Percentiles rank a stretch among this genome's conserved stretches.
Evolutionary conservation across 1,284 basidiomycete genomes (phyloP).

Genomic region (Cryptococcus floricola): DNA sequence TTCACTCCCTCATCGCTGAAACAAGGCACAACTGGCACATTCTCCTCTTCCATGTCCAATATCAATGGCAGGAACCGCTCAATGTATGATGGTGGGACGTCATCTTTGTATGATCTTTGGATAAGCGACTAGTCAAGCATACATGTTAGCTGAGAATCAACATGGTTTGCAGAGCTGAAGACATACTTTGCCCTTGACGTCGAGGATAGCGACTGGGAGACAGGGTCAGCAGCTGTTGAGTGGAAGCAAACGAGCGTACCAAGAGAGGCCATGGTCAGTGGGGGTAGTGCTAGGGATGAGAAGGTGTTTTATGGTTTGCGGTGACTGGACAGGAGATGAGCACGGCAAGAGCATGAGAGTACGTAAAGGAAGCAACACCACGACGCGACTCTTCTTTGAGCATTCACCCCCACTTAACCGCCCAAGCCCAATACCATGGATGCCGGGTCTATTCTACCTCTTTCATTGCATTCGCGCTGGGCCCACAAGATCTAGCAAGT

Average conservation of each 20-base stretch:
- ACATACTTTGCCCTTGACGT: constrained; percentile 79
- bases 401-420: neutral
- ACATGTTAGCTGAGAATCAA: neutral
- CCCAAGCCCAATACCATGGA: neutral
- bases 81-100: constrained; percentile 81
- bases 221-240: neutral
- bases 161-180: neutral
- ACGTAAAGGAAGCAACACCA: neutral
- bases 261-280: constrained; percentile 33
- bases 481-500: too few relatives aligned
- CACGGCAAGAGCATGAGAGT: neutral
- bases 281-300: neutral
- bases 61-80: constrained; percentile 93
- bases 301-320: neutral
- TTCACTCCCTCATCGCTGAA: constrained; percentile 92
- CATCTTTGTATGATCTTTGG: constrained; percentile 95
- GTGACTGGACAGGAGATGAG: neutral
- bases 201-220: constrained; percentile 76
- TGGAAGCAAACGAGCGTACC: constrained; percentile 17
- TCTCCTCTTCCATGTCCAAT: constrained; percentile 96
- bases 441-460: too few relatives aligned
- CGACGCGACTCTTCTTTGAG: neutral
- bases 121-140: constrained; percentile 69
- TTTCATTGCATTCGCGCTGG: too few relatives aligned
- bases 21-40: constrained; percentile 89